Evolutionary conservation across 768 basidiomycete species (phyloP).

Genomic region (Dictyophora rubrovolvata): DNA sequence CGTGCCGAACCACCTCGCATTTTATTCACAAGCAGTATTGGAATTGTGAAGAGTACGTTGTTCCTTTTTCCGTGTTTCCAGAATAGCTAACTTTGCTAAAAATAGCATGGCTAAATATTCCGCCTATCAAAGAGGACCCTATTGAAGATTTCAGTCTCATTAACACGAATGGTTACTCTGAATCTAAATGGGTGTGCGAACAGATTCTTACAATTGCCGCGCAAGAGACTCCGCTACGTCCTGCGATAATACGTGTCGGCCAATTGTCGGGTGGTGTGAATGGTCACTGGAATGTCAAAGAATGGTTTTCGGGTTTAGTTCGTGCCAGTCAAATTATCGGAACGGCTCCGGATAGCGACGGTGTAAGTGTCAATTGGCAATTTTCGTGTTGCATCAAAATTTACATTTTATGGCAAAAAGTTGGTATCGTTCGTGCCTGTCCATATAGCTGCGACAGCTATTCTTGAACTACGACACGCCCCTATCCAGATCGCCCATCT

Average conservation of each 20-base stretch:
- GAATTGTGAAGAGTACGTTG: constrained; percentile 22
- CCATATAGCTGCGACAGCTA: constrained; percentile 22
- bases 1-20: constrained; percentile 19
- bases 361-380: not conserved
- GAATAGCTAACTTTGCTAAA: not conserved
- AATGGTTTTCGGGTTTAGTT: constrained; percentile 17
- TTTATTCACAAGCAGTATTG: constrained; percentile 25
- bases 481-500: constrained; percentile 15
- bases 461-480: constrained; percentile 24
- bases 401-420: not conserved
- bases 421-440: constrained; percentile 14
- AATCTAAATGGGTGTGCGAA: constrained; percentile 25
- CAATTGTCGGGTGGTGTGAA: constrained; percentile 26
- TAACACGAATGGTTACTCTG: constrained; percentile 4
- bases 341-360: not conserved
- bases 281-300: constrained; percentile 29
- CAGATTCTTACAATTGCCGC: constrained; percentile 19
- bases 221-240: not conserved
- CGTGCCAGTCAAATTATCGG: constrained; percentile 3
- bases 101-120: not conserved
- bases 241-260: constrained; percentile 25
- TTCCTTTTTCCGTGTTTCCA: not conserved
- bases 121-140: not conserved
- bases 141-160: not conserved
- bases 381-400: not conserved